Evolutionary conservation across 2,329 filamentous ascomycete genomes (phyloP), one percentile per base, ranked within the genome.

Genomic region (Acephala macrosclerotiorum): DNA sequence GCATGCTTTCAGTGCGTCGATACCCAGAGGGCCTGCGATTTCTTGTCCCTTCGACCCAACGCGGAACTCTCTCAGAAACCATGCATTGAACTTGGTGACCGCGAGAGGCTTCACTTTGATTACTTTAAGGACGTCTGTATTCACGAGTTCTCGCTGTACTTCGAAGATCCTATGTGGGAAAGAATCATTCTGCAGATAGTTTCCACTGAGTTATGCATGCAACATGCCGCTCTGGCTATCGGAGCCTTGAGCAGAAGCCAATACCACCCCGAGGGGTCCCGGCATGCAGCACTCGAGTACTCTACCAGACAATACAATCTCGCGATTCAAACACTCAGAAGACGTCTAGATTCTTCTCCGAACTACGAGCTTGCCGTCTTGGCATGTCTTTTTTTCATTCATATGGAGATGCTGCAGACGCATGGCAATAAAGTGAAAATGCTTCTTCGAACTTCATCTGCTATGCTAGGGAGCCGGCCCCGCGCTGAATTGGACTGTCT

Each of bases 271-370:
- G 73, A 70, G 78, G 76, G 57, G 74, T 74, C 66, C 75, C 74
- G 66, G 75, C 73, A 9, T 74, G 73, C 1, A 73, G 74, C 1
- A 74, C 74, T 2, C 76, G 78, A 14, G 74, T 77, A 62, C 73
- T 66, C 1, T 69, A 71, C 47, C 12, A 56, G 20, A 16, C 56
- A 65, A 42, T 67, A 67, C 45, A 65, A 78, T 74, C 64, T 66
- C 9, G 59, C 69, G 38, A 70, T 69, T n/a, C 73, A 66, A 69
- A 26, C 16, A 25, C 55, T 67, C 8, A 38, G 35, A 36, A n/a
- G 25, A 11, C 5, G 12, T 16, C 18, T 65, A 9, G 57, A 60
- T 56, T 56, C 36, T 8, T 7, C 16, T 47, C 49, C 16, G 22
- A 49, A 38, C 35, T 47, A 12, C 16, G 63, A 65, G 33, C 45